Evolutionary conservation across 2,329 filamentous ascomycete genomes (phyloP), one percentile per base, ranked within the genome.

Genomic region (Dryadomyces quercus-mongolicae): DNA sequence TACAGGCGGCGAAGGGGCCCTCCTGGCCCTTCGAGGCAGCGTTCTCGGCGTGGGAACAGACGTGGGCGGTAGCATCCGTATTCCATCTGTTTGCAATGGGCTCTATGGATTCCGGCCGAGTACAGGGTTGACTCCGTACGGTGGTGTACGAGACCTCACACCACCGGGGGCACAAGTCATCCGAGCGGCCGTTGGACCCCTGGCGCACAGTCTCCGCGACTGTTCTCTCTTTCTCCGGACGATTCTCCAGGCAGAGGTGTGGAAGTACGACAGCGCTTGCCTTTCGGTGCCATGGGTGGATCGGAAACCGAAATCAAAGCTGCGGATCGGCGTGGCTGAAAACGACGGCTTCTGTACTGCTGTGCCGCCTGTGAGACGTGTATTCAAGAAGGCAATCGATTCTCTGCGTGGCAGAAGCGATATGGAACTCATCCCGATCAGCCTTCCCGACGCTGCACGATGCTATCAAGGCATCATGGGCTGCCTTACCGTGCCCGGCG

Each of bases 1-100:
- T 38, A 82, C 80, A 0, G 84, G 84, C 4, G 84, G 84, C 46
- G 84, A 87, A 62, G 75, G 76, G 9, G 82, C 82, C 0, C 70
- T 86, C 2, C 72, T 86, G 40, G 70, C 70, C 0, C 74, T 85
- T 54, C 62, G 64, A 9, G 84, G 82, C 10, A 80, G 75, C 54
- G 71, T 75, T 1, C 57, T 84, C 1, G 84, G 84, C 16, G 70
- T 85, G 0, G 82, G 81, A 1, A 81, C 81, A 0, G 82, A 85
- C 58, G 83, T 85, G 50, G 70, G 73, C 0, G 79, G 79, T 16
- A 77, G 73, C 15, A 61, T 82, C 0, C 72, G 79, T 5, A 68
- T 71, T 8, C 70, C 70, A 2, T 77, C 77, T 34, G 76, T 76
- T 1, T 80, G 75, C 55, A 78, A 75, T 1, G 78, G 78, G 2